Base-by-base conservation (phyloP, 1,139 yeast species). In the Dujonia santamariae region DNA sequence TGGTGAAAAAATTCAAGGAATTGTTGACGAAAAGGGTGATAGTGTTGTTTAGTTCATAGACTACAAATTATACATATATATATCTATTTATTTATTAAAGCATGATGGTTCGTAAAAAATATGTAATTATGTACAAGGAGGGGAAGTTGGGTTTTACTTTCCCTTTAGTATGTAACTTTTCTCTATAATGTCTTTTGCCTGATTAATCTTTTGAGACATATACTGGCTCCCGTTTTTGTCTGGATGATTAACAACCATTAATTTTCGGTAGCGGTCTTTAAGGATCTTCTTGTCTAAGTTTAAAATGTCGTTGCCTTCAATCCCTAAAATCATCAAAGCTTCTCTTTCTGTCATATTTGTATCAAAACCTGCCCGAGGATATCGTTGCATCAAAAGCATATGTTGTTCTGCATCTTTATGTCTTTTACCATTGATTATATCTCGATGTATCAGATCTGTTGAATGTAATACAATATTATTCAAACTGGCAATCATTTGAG, bases 171-270 rank as follows among this genome's bases (percentile, higher is more conserved):
- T 50, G 49, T 74, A 75, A 50, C 84, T 76, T 38, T 64, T 63
- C 36, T 80, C 85, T 35, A 84, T 57, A 1, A 81, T 54, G 30
- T 80, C 86, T 43, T 76, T 78, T 1, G 95, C 95, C 52, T 79
- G 81, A 53, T 85, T 85, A 40, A 85, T 78, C 52, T 85, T 82
- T 67, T 79, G 78, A 3, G 86, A 80, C 32, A 85, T 43, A 47
- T 78, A 84, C 34, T 75, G 72, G 44, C 87, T 79, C 0, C 95
- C 95, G 4, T 84, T 80, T 43, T 70, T 72, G 53, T 85, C 95
- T 0, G 95, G 95, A 51, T 85, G 95, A 47, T 77, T 35, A 3
- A 27, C 36, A 11, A 32, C 28, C 26, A 35, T 22, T 6, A 35
- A 24, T 18, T 15, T 18, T 39, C 92, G 62, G 53, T 85, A 87